Conservation (phyloP, 768 basidiomycete species). For the Mycena vulgaris region DNA sequence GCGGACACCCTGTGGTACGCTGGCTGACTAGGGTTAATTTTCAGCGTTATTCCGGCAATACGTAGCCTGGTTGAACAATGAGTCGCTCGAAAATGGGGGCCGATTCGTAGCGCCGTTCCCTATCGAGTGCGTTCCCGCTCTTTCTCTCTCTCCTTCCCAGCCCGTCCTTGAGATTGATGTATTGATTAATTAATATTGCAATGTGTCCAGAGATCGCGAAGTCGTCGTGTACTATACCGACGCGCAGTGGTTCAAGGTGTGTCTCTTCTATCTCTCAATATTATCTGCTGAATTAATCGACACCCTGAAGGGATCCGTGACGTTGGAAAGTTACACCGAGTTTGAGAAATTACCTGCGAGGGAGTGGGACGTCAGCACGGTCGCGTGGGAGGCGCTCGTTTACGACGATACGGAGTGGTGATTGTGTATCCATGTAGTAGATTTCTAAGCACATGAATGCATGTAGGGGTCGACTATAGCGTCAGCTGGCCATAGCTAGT, state of each 20-base stretch:
- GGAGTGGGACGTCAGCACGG: conserved; percentile 32
- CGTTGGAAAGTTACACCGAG: conserved; percentile 36
- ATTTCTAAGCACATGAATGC: too few species aligned
- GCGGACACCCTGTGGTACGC: too few species aligned
- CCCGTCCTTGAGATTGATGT: neutral
- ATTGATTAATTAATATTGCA: too few species aligned
- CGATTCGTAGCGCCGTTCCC: conserved; percentile 45
- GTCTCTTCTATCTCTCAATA: too few species aligned
- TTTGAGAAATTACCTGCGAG: conserved; percentile 38
- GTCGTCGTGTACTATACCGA: conserved; percentile 41
- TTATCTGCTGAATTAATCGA: conserved; percentile 6
- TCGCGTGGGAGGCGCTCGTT: conserved; percentile 40
- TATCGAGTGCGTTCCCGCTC: conserved; percentile 33
- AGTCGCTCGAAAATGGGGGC: conserved; percentile 44
- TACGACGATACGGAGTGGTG: conserved; percentile 39
- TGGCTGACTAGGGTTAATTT: too few species aligned
- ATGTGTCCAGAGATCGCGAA: conserved; percentile 35
- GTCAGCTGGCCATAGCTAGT: too few species aligned
- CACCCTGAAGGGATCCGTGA: conserved; percentile 19
- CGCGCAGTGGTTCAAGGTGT: conserved; percentile 38
- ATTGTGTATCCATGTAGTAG: too few species aligned
- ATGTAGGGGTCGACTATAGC: too few species aligned
- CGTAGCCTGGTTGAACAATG: conserved; percentile 46
- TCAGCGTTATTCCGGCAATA: conserved; percentile 42
- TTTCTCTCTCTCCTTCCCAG: neutral